A percentile compares a stretch with the other conserved stretches of the same genome.
Evolutionary conservation across 257 asterid species (phyloP).

Genomic region (Solanum microdontum): DNA sequence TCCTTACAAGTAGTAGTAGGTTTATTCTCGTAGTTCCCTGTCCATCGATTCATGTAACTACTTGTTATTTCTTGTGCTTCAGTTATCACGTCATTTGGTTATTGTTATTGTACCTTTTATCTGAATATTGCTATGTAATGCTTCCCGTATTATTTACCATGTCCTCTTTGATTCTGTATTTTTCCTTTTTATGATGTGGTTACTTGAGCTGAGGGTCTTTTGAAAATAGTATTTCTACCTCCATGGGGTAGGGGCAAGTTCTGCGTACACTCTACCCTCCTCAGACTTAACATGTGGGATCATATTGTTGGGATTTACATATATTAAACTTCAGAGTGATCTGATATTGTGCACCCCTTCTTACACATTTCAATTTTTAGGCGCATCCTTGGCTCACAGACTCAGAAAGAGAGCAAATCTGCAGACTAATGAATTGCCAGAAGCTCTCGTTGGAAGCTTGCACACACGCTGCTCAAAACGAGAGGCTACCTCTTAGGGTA

Average conservation of each 20-base stretch:
- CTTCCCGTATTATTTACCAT: background rate
- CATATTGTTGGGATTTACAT: background rate
- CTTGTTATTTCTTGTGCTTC: background rate
- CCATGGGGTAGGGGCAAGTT: background rate
- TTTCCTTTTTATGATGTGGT: background rate
- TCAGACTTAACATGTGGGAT: background rate
- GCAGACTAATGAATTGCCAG: conserved; percentile 75
- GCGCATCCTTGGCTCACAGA: conserved; percentile 88
- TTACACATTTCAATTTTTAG: conserved; percentile 10
- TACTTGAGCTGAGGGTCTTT: background rate
- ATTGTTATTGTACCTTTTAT: too few species aligned
- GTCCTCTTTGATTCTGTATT: background rate
- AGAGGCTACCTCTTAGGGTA: conserved; percentile 78
- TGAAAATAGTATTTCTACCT: background rate
- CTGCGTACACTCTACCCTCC: background rate
- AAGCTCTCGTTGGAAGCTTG: conserved; percentile 86
- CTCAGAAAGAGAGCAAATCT: conserved; percentile 58
- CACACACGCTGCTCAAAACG: conserved; percentile 85
- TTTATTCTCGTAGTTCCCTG: background rate
- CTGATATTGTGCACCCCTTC: background rate
- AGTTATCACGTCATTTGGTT: too few species aligned
- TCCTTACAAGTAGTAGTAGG: background rate
- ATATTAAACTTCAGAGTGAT: background rate
- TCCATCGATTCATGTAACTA: background rate
- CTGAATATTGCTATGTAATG: background rate